phyloP scores from a whole-genome alignment of 176 grass and related monocot genomes.

The Melocanna baccifera region DNA sequence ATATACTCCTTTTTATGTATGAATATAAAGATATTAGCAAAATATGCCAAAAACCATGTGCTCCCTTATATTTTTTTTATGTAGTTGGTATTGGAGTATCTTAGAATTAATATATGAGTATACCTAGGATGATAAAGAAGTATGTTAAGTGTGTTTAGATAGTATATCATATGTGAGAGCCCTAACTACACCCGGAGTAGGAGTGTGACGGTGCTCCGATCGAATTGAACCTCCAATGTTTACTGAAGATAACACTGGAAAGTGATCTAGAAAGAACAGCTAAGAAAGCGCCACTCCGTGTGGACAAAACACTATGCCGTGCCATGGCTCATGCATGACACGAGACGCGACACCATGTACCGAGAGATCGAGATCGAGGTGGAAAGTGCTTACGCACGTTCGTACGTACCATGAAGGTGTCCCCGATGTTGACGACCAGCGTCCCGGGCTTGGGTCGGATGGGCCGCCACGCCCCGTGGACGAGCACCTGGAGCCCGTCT shows the following conservation, averaged over 20 bases:
- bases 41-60: too few relatives aligned
- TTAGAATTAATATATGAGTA: too few relatives aligned
- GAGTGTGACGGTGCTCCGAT: not conserved
- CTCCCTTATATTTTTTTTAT: too few relatives aligned
- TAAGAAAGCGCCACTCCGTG: not conserved
- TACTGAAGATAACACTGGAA: not conserved
- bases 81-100: too few relatives aligned
- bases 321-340: too few relatives aligned
- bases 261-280: not conserved
- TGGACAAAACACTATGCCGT: too few relatives aligned
- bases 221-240: not conserved
- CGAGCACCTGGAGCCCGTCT: constrained; percentile 72
- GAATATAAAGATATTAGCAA: too few relatives aligned
- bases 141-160: too few relatives aligned
- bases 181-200: too few relatives aligned
- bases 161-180: too few relatives aligned
- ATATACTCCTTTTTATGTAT: too few relatives aligned
- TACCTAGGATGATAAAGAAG: too few relatives aligned
- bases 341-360: not conserved
- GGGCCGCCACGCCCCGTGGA: constrained; percentile 42
- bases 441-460: constrained; percentile 51
- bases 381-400: not conserved
- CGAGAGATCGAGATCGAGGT: not conserved
- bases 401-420: constrained; percentile 69
- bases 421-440: constrained; percentile 74